These are phyloP conservation scores for Pyricularia grisea DNA, from an alignment of 2,329 filamentous ascomycete species.

Conservation along the genomic window DNA sequence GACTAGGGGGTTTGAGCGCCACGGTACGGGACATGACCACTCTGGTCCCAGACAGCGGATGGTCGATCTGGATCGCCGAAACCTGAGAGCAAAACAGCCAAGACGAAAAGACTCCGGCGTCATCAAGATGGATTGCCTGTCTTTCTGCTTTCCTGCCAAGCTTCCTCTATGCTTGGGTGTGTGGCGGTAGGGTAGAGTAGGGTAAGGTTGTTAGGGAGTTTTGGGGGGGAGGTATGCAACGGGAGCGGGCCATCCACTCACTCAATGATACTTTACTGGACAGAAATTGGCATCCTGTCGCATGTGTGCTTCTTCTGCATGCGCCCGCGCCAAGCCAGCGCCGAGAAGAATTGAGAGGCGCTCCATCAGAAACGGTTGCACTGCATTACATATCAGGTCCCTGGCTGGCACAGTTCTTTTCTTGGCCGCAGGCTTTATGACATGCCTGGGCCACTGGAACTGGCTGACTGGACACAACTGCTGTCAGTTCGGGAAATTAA, in stretches of 20 bases:
- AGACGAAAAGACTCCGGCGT: neutral
- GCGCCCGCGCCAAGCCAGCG: neutral
- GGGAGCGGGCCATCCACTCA: neutral
- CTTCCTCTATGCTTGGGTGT: neutral
- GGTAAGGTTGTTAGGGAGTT: no score
- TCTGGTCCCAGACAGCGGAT: neutral
- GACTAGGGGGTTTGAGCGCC: neutral
- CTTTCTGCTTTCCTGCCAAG: neutral
- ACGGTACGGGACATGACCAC: neutral
- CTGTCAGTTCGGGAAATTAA: neutral
- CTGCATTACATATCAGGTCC: neutral
- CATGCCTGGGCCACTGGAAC: neutral
- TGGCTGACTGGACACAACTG: neutral
- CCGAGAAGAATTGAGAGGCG: neutral
- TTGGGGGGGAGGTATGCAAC: neutral
- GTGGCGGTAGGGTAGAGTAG: neutral
- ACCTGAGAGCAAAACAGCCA: neutral
- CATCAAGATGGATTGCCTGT: neutral
- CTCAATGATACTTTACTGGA: neutral
- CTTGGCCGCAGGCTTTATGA: neutral
- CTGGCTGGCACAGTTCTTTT: neutral
- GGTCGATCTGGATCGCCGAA: neutral
- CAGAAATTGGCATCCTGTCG: neutral
- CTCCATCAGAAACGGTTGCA: neutral
- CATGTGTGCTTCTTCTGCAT: neutral